Percentiles rank a stretch among this genome's conserved stretches.
phyloP scores from a whole-genome alignment of 1,284 basidiomycete genomes.

The Inonotus obliquus region DNA sequence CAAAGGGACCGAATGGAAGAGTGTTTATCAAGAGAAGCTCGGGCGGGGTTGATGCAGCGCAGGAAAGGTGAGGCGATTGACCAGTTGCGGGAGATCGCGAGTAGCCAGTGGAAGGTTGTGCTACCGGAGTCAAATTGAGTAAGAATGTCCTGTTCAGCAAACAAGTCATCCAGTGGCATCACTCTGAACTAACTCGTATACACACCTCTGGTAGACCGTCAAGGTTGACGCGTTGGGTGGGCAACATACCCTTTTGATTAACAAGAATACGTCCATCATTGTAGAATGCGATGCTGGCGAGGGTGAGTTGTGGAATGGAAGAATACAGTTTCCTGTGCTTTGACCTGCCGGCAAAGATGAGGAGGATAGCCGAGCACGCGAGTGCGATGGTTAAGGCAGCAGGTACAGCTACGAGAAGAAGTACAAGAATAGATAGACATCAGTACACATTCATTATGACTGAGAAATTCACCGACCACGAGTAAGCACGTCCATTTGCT shows the following conservation, averaged over 20 bases:
- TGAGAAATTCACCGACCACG: not conserved
- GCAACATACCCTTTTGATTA: conserved; percentile 14
- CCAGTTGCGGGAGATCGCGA: conserved; percentile 18
- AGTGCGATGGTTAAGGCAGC: not conserved
- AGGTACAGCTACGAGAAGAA: not conserved
- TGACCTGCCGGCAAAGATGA: not conserved
- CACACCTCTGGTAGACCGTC: conserved; percentile 12
- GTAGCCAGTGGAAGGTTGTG: conserved; percentile 15
- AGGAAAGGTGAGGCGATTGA: conserved; percentile 7
- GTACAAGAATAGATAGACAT: not conserved
- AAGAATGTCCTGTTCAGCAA: conserved; percentile 9
- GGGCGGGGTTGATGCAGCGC: not conserved
- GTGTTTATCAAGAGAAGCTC: conserved; percentile 4
- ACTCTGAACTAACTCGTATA: not conserved
- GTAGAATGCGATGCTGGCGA: conserved; percentile 15
- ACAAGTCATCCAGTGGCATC: not conserved
- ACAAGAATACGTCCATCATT: conserved; percentile 15
- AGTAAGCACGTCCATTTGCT: not conserved
- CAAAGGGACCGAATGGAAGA: not conserved
- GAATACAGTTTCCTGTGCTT: not conserved
- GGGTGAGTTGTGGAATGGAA: not conserved
- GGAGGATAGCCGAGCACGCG: not conserved
- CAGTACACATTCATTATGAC: not conserved
- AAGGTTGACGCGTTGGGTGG: conserved; percentile 11
- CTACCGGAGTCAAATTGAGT: conserved; percentile 8